Evolutionary conservation across 2,329 filamentous ascomycete species (phyloP).

Genomic region (Xylaria arbuscula): DNA sequence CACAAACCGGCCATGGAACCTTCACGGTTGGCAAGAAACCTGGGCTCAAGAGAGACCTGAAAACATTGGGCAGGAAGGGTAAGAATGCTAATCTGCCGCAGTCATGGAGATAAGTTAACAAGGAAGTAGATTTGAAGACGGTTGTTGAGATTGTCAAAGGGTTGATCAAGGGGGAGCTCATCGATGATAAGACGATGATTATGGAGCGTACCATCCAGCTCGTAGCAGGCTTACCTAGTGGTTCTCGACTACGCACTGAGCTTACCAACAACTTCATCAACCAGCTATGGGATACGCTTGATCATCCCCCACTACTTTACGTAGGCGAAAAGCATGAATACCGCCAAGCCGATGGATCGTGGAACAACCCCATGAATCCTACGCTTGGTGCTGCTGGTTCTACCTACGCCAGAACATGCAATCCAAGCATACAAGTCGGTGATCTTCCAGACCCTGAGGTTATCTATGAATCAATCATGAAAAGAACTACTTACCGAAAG

Average conservation of each 20-base stretch:
- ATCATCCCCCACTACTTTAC: constrained; percentile 77
- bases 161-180: constrained; percentile 71
- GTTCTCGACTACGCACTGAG: constrained; percentile 69
- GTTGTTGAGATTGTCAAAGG: constrained; percentile 69
- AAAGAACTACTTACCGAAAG: constrained; percentile 60
- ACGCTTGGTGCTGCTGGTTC: constrained; percentile 74
- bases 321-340: constrained; percentile 72
- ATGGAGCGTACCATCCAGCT: constrained; percentile 80
- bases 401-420: constrained; percentile 73
- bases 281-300: constrained; percentile 76
- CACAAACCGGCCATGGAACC: constrained; percentile 70
- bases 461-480: constrained; percentile 73
- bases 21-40: constrained; percentile 63
- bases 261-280: constrained; percentile 76
- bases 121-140: constrained; percentile 68
- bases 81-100: constrained; percentile 39
- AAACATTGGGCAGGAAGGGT: constrained; percentile 62
- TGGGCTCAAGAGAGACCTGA: constrained; percentile 67
- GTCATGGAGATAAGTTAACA: constrained; percentile 29
- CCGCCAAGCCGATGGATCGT: constrained; percentile 75
- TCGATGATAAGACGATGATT: constrained; percentile 81
- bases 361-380: constrained; percentile 76
- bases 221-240: constrained; percentile 71
- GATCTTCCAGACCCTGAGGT: constrained; percentile 74
- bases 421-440: constrained; percentile 69